phyloP scores from a whole-genome alignment of 805 yeast genomes.

The Geotrichum ghanense region DNA sequence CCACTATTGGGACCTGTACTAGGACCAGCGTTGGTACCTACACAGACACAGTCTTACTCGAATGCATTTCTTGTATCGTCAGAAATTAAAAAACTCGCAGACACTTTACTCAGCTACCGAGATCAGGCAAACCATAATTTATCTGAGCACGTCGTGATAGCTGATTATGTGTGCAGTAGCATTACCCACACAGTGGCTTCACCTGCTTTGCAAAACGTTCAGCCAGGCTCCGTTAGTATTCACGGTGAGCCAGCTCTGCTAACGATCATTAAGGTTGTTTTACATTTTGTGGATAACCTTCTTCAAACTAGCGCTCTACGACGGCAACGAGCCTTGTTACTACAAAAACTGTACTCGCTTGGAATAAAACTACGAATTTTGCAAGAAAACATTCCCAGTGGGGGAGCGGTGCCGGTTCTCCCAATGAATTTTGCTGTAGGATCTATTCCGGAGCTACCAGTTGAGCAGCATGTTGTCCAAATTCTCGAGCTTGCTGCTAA shows the following conservation, averaged over 20 bases:
- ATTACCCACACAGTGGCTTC: neutral
- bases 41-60: neutral
- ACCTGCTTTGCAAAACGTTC: neutral
- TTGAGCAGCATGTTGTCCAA: conserved; percentile 11
- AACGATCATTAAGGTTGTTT: conserved; percentile 42
- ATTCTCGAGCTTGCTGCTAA: conserved; percentile 15
- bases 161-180: neutral
- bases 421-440: conserved; percentile 25
- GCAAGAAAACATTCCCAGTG: conserved; percentile 9
- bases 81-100: neutral
- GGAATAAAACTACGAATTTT: conserved; percentile 25
- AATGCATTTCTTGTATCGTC: neutral
- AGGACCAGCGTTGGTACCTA: no score
- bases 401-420: conserved; percentile 10
- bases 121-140: neutral
- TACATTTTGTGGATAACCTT: conserved; percentile 61
- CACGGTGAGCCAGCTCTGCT: conserved; percentile 1
- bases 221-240: neutral
- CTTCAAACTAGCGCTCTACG: conserved; percentile 55
- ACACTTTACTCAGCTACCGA: neutral
- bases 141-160: neutral
- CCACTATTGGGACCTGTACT: no score
- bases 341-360: conserved; percentile 47
- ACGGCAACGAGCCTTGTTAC: conserved; percentile 39
- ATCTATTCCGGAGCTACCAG: conserved; percentile 7